Percentiles rank a stretch among this genome's conserved stretches.
phyloP scores from a whole-genome alignment of 2,329 filamentous ascomycete species.

The Penicillium sp. region DNA sequence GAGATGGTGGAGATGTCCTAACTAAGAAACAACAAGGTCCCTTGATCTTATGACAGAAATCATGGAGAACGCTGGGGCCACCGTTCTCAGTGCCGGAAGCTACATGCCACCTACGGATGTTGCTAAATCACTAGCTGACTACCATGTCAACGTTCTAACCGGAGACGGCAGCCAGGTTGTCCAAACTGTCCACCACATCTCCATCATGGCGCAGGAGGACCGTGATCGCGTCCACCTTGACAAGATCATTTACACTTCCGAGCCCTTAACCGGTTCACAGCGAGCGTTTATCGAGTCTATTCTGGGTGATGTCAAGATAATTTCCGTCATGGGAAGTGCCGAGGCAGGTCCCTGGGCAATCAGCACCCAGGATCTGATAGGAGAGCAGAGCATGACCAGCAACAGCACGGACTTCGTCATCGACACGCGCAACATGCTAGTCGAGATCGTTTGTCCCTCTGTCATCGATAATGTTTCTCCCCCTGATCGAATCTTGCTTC shows the following conservation, averaged over 20 bases:
- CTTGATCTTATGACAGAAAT: constrained; percentile 28
- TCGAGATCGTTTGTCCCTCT: not conserved
- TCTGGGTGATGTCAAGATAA: constrained; percentile 37
- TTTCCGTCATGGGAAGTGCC: constrained; percentile 43
- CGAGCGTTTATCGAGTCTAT: constrained; percentile 29
- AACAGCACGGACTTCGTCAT: constrained; percentile 32
- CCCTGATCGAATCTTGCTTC: not conserved
- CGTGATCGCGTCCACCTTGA: too few species aligned
- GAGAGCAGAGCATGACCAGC: not conserved
- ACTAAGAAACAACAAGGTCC: too few species aligned
- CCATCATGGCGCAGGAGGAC: too few species aligned
- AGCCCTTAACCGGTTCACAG: constrained; percentile 38
- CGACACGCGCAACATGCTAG: not conserved
- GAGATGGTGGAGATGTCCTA: too few species aligned
- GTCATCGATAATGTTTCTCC: constrained; percentile 4
- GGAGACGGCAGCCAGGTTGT: not conserved
- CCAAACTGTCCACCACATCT: not conserved
- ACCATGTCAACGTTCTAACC: not conserved
- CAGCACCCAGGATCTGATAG: constrained; percentile 9
- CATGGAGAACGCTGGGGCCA: constrained; percentile 44
- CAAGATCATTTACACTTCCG: constrained; percentile 49
- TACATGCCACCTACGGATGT: constrained; percentile 15
- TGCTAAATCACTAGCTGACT: not conserved
- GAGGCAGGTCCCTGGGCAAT: constrained; percentile 44
- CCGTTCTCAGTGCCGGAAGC: constrained; percentile 39